These are phyloP conservation scores for Sanguinoderma infundibulare DNA, from an alignment of 1,284 basidiomycete species.

Conservation along the genomic window DNA sequence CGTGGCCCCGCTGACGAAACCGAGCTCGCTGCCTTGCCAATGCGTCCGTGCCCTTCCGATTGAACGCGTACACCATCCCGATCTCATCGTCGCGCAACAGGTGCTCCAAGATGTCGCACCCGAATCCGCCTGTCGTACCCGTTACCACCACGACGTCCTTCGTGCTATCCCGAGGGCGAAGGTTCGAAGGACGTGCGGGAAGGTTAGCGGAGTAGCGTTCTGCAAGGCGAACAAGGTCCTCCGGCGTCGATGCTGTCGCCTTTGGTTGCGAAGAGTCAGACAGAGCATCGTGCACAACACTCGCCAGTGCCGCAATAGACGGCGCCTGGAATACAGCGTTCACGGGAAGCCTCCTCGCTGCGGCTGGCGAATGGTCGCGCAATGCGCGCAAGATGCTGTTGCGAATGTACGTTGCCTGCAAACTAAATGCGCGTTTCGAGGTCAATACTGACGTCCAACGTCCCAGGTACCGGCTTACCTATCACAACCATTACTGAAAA, in stretches of 20 bases:
- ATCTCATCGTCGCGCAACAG: conserved; percentile 16
- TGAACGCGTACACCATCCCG: conserved; percentile 26
- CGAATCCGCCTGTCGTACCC: conserved; percentile 31
- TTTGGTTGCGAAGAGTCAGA: conserved; percentile 22
- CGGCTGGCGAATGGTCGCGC: conserved; percentile 10
- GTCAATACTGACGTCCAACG: background rate
- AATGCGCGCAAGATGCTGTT: conserved; percentile 36
- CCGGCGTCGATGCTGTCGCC: conserved; percentile 5
- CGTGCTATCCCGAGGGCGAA: background rate
- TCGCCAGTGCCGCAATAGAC: conserved; percentile 34
- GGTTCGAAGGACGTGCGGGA: background rate
- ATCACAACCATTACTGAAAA: conserved; percentile 45
- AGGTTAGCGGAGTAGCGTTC: conserved; percentile 11
- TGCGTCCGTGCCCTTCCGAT: conserved; percentile 6
- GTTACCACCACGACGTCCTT: conserved; percentile 29
- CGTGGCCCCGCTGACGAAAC: conserved; percentile 35
- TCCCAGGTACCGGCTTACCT: conserved; percentile 32
- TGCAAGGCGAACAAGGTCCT: conserved; percentile 13
- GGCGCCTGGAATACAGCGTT: conserved; percentile 43
- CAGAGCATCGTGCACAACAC: conserved; percentile 23
- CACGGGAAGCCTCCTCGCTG: conserved; percentile 25
- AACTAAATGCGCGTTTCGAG: conserved; percentile 18
- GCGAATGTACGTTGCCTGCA: conserved; percentile 40
- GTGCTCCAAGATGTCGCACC: conserved; percentile 24
- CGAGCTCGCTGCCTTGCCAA: conserved; percentile 33